These are phyloP conservation scores for Saccharomycopsis vini DNA, from an alignment of 805 yeast genomes.

Conservation along the genomic window DNA sequence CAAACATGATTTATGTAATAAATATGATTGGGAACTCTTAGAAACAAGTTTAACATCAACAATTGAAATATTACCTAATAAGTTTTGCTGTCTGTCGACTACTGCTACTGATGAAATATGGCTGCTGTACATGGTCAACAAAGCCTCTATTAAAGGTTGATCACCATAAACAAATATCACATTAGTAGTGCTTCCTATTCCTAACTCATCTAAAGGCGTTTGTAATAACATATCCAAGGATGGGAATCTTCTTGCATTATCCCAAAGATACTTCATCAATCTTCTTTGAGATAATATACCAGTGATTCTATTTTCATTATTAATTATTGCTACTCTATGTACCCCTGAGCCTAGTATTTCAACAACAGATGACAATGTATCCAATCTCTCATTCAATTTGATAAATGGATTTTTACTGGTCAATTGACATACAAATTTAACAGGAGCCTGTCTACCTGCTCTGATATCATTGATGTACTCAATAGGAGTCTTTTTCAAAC, in stretches of 20 bases:
- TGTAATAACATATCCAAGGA: conserved; percentile 67
- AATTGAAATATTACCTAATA: conserved; percentile 87
- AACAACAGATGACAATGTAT: conserved; percentile 63
- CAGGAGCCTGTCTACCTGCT: conserved; percentile 66
- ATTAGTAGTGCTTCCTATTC: conserved; percentile 55
- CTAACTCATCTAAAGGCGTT: conserved; percentile 58
- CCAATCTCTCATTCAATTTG: conserved; percentile 56
- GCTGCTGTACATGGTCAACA: conserved; percentile 73
- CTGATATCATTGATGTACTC: conserved; percentile 35
- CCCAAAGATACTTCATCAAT: conserved; percentile 79
- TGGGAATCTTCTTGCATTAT: conserved; percentile 80
- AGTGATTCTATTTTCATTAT: conserved; percentile 46
- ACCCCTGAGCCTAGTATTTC: conserved; percentile 92
- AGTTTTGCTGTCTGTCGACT: conserved; percentile 63
- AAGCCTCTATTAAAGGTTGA: conserved; percentile 77
- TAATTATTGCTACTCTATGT: conserved; percentile 80
- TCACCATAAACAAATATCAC: conserved; percentile 85
- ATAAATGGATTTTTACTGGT: conserved; percentile 86
- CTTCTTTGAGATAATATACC: conserved; percentile 92
- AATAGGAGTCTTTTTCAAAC: conserved; percentile 27
- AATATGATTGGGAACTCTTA: conserved; percentile 75
- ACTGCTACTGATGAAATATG: conserved; percentile 89
- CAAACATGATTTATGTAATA: conserved; percentile 73
- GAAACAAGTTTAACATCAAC: conserved; percentile 89
- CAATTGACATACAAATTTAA: conserved; percentile 73